Base-by-base conservation (phyloP, 345 rosid genomes). In the Camelina neglecta region DNA sequence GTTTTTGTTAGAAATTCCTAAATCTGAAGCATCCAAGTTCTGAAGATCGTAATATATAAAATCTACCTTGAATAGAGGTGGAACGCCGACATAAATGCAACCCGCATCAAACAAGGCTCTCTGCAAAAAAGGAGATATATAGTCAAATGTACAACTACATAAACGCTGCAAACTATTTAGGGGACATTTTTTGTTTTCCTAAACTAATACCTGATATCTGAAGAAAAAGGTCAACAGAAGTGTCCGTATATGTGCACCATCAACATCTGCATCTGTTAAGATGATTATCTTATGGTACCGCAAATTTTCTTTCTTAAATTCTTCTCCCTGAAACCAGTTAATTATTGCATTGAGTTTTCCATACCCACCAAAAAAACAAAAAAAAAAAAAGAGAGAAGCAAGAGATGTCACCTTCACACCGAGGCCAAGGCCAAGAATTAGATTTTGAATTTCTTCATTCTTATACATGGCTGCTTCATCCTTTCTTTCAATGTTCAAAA, bases 401-500 rank as follows among this genome's bases (percentile, higher is more conserved):
- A 26, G 49, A 41, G 50, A 74, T 29, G 31, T 67, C 36, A 93
- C 99, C 93, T 93, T 96, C 24, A 96, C 97, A 71, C 99, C 99
- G 58, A 96, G 97, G 62, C 99, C 98, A 73, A 96, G 97, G 50
- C 75, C 99, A 71, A 87, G 93, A 74, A 96, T 96, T 45, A 96
- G 89, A 85, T 93, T 93, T 77, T 93, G 98, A 78, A 93, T 93
- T 84, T 96, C 98, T 85, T 93, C 89, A 33, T 96, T 96, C 87
- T 91, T 96, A 86, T 96, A 96, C 93, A 96, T 87, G 60, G 99
- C 98, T 15, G 97, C 92, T 81, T 96, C 98, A 54, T 96, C 99
- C 83, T 84, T 89, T 83, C 97, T 89, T 78, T 93, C 98, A 64
- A 93, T 84, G 75, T 96, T 96, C 71, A 96, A 79, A 77, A 96